phyloP scores from a whole-genome alignment of 2,329 filamentous ascomycete genomes.

The Mycosphaerella arachidis region DNA sequence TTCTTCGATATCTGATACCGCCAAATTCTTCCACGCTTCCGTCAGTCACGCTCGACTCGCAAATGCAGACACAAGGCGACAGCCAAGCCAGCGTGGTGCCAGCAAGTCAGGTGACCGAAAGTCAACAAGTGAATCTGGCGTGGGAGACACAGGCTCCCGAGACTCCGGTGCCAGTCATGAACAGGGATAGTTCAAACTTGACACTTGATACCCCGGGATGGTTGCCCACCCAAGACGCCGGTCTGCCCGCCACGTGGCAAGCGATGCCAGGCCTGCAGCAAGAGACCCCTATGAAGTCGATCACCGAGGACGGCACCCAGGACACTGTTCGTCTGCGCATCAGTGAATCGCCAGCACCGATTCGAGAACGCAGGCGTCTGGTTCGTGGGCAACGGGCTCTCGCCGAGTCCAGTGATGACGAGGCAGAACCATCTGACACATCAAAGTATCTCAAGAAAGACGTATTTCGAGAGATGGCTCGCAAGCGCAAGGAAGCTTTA shows the following conservation, averaged over 20 bases:
- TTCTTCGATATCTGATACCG: constrained; percentile 32
- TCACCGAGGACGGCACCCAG: constrained; percentile 28
- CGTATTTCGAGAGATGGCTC: constrained; percentile 67
- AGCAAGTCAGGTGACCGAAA: constrained; percentile 28
- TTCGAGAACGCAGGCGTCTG: constrained; percentile 54
- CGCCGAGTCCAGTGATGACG: constrained; percentile 42
- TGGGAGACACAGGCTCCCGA: constrained; percentile 32
- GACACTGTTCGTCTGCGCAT: constrained; percentile 30
- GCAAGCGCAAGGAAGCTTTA: constrained; percentile 53
- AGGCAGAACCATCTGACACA: constrained; percentile 34
- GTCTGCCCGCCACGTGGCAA: constrained; percentile 28
- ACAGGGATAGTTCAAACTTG: constrained; percentile 20
- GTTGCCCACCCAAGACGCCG: constrained; percentile 33
- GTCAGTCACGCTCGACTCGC: constrained; percentile 11
- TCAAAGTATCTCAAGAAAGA: constrained; percentile 32
- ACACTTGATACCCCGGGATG: constrained; percentile 31
- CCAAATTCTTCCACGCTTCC: constrained; percentile 29
- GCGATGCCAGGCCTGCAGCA: constrained; percentile 12
- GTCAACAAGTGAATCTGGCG: constrained; percentile 36
- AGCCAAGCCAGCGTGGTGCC: constrained; percentile 17
- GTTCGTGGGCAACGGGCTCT: constrained; percentile 37
- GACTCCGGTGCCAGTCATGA: constrained; percentile 24
- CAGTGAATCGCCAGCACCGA: constrained; percentile 28
- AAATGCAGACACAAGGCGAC: constrained; percentile 12
- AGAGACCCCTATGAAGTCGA: constrained; percentile 17